Base-by-base conservation (phyloP, 1,284 basidiomycete genomes). In the Chiua sp. region DNA sequence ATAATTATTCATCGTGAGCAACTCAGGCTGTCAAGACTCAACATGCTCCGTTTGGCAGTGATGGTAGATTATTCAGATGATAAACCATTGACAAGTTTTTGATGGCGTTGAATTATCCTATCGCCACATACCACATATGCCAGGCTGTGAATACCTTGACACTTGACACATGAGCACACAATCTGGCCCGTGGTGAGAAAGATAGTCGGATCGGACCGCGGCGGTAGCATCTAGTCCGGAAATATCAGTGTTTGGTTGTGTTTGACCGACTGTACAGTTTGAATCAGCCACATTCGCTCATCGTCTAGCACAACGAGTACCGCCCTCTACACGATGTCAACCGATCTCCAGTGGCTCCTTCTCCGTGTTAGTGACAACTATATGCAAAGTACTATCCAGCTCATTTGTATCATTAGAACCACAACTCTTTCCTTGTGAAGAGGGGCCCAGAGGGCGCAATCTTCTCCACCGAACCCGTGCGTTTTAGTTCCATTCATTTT, bases 261-360 rank as follows among this genome's bases (percentile, higher is more conserved):
- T 75, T 73, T 73, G 66, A 51, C 59, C 0, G 22, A 76, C 74
- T 73, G 57, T 76, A 73, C 65, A 73, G 72, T 70, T 65, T 20
- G 23, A 32, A 30, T 65, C 73, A 73, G 74, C 74, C 72, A 73
- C 72, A 69, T 2, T 62, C 20, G 61, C 55, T 57, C 67, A 65
- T 70, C 69, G 68, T 71, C 68, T 57, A 62, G 70, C 54, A 64
- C 70, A 66, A 67, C 73, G 65, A 67, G 62, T 65, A 54, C 62
- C 30, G 62, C 35, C 33, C 42, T 71, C 59, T 63, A 74, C 79
- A 85, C 79, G 73, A 91, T 91, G 89, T 91, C 91, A 68, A 72
- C 77, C 80, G 93, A 96, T 78, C 91, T 96, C 77, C 84, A 94
- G 81, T 96, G 94, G 94, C 87, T 94, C 76, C 90, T 96, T 68